Evolutionary conservation across 75 land plant genomes (phyloP), one percentile per base, ranked within the genome.

Genomic region (Cryptomeria japonica): DNA sequence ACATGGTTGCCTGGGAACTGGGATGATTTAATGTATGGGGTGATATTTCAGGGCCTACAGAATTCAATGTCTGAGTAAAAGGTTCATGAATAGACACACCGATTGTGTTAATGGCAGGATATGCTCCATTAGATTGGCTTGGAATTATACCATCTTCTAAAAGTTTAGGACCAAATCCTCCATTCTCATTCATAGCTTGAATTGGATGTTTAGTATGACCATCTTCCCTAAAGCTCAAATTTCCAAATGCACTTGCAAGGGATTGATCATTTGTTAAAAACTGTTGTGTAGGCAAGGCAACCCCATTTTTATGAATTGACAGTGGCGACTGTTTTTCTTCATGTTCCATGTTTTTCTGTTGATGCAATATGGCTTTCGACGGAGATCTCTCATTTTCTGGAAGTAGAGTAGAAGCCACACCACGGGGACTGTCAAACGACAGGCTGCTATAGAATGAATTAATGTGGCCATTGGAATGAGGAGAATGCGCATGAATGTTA

Each of bases 191-290:
- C 79, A 31, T 42, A 44, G 25, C 56, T 13, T 86, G 68, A 53
- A 72, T 86, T 10, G 42, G 8, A 46, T 84, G 56, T 76, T 84
- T 61, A 8, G 34, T 49, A 5, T 32, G 3, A 15, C 42, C 77
- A 8, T 49, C 47, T 39, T 79, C 87, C 31, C 5, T 64, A 28
- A 89, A 87, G 56, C 83, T 90, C 28, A 92, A 39, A 75, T 88
- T 75, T 38, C 70, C 68, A 76, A 92, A 90, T 37, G 89, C 89
- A 87, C 88, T 84, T 61, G 88, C 87, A 91, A 90, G 89, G 72
- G 88, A 86, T 28, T 89, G 89, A 56, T 84, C 87, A 79, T 85
- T 83, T 18, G 87, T 64, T 22, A 64, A 64, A 64, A 64, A 64
- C 70, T 64, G 70, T 25, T 64, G 19, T 53, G 44, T 9, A 19